These are phyloP conservation scores for Pseudocercospora macadamiae DNA, from an alignment of 2,329 filamentous ascomycete genomes.

Conservation along the genomic window DNA sequence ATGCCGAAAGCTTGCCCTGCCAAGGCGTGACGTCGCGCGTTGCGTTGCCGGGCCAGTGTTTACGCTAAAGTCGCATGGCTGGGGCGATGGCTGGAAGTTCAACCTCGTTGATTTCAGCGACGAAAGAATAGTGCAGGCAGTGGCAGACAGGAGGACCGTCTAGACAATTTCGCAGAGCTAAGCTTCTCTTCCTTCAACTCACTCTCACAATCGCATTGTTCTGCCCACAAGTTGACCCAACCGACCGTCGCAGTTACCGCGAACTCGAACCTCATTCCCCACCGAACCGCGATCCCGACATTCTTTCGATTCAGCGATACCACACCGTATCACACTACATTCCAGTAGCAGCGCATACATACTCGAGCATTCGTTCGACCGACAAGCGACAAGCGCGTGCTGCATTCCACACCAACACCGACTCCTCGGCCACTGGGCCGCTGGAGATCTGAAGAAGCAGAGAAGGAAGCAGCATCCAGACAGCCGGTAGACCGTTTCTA, in stretches of 20 bases:
- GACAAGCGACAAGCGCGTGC: constrained; percentile 6
- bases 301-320: not conserved
- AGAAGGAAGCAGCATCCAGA: constrained; percentile 31
- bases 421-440: constrained; percentile 30
- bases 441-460: constrained; percentile 20
- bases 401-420: constrained; percentile 27
- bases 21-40: not conserved
- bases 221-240: constrained; percentile 3
- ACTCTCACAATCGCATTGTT: constrained; percentile 8
- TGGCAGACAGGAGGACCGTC: not conserved
- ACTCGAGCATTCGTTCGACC: constrained; percentile 17
- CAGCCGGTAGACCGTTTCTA: constrained; percentile 40
- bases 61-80: not conserved
- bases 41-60: not conserved
- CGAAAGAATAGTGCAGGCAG: not conserved
- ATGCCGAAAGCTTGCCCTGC: not conserved
- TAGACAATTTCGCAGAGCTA: not conserved
- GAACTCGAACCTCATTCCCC: not conserved
- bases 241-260: not conserved
- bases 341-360: constrained; percentile 12
- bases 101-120: constrained; percentile 5
- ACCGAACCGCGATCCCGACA: no score
- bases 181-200: constrained; percentile 1
- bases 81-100: not conserved
- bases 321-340: not conserved